Conservation (phyloP, 2,329 filamentous ascomycete species). For the Sarocladiaceae sp. region DNA sequence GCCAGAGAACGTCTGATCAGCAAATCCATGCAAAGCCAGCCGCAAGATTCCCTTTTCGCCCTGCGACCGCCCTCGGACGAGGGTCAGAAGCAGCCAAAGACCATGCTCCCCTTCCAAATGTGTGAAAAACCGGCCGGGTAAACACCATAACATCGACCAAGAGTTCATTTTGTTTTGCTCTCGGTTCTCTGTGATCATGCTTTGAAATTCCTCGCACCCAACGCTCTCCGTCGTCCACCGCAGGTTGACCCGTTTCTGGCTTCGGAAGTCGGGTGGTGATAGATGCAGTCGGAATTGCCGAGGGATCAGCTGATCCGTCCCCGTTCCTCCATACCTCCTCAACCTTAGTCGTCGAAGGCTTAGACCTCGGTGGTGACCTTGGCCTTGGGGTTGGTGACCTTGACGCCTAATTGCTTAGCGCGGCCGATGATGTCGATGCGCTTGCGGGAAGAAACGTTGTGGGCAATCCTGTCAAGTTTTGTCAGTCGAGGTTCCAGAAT, state of each 20-base stretch:
- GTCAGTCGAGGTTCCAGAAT: too few species aligned
- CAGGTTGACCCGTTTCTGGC: conserved; percentile 2
- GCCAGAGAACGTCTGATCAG: conserved; percentile 8
- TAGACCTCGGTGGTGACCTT: conserved; percentile 94
- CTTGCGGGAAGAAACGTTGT: conserved; percentile 98
- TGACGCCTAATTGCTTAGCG: conserved; percentile 97
- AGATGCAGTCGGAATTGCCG: conserved; percentile 4
- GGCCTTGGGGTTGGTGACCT: conserved; percentile 99
- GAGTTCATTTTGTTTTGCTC: background rate
- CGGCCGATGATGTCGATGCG: conserved; percentile 95
- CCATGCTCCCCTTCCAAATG: conserved; percentile 8
- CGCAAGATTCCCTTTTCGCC: conserved; percentile 6
- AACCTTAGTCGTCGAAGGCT: conserved; percentile 23
- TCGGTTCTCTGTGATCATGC: too few species aligned
- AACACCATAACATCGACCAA: conserved; percentile 7
- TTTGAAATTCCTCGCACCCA: background rate
- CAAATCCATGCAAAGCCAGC: conserved; percentile 9
- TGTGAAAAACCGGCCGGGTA: conserved; percentile 8
- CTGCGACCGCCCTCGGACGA: conserved; percentile 4
- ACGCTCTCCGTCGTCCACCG: background rate
- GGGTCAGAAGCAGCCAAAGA: conserved; percentile 7
- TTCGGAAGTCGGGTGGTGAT: background rate
- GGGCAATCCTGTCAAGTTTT: conserved; percentile 70
- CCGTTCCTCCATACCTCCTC: conserved; percentile 2
- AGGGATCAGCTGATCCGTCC: background rate